Conservation (phyloP, 2,329 filamentous ascomycete genomes). For the Coccinonectria pachysandricola region DNA sequence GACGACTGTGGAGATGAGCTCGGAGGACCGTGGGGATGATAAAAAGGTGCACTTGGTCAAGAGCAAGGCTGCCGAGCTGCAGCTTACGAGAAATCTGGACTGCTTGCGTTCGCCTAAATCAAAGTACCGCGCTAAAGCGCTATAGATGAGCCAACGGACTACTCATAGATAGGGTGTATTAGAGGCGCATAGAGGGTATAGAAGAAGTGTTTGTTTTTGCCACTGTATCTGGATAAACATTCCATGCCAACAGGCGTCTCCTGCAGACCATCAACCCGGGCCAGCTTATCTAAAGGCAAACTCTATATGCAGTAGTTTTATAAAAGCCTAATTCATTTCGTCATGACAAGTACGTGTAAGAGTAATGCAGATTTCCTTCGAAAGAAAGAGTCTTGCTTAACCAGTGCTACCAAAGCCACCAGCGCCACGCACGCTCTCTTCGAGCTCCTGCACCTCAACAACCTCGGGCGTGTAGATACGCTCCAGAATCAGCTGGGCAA, state of each 20-base stretch:
- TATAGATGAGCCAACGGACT: slow-evolving; percentile 31
- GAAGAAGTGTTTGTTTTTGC: too few relatives aligned
- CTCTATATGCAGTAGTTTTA: too few relatives aligned
- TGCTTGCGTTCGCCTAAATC: slow-evolving; percentile 57
- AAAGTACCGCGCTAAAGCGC: slow-evolving; percentile 47
- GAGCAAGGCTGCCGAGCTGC: slow-evolving; percentile 82
- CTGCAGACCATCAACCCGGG: too few relatives aligned
- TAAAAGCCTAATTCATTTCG: too few relatives aligned
- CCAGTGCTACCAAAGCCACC: slow-evolving; percentile 91
- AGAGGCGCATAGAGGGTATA: slow-evolving; percentile 1
- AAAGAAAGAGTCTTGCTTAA: too few relatives aligned
- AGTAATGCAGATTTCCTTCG: too few relatives aligned
- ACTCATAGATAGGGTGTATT: too few relatives aligned
- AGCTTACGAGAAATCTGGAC: slow-evolving; percentile 64
- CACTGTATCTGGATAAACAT: too few relatives aligned
- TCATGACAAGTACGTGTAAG: too few relatives aligned
- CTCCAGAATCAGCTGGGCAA: slow-evolving; percentile 91
- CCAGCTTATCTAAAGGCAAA: too few relatives aligned
- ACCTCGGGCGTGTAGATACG: slow-evolving; percentile 90
- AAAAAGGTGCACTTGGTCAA: slow-evolving; percentile 55
- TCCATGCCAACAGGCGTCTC: too few relatives aligned
- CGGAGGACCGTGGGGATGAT: slow-evolving; percentile 35
- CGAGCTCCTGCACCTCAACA: slow-evolving; percentile 76
- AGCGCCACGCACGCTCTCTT: slow-evolving; percentile 80
- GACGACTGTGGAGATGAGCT: slow-evolving; percentile 31